These are phyloP conservation scores for Ophiocordyceps camponoti-rufipedis DNA, from an alignment of 2,329 filamentous ascomycete genomes.

Conservation along the genomic window DNA sequence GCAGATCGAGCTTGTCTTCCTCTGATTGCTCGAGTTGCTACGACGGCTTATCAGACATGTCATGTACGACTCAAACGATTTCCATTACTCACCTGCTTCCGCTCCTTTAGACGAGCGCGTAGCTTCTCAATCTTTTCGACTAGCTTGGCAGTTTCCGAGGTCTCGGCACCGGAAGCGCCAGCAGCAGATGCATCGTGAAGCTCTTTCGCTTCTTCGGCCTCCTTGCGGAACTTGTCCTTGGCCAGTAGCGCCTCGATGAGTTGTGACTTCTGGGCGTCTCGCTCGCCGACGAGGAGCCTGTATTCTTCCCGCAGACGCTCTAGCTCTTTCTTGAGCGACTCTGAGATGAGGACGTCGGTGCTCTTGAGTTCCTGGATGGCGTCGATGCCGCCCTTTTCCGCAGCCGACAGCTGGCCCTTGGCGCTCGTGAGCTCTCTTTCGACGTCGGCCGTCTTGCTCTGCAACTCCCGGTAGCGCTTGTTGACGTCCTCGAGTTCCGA, in stretches of 20 bases:
- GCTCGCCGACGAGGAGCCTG: slow-evolving; percentile 28
- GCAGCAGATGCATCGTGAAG: slow-evolving; percentile 17
- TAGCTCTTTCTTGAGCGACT: slow-evolving; percentile 39
- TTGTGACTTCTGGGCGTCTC: slow-evolving; percentile 39
- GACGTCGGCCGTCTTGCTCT: slow-evolving; percentile 29
- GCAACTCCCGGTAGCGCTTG: slow-evolving; percentile 23
- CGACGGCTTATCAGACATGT: slow-evolving; percentile 1
- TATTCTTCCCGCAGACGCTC: slow-evolving; percentile 33
- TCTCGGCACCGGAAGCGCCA: slow-evolving; percentile 16
- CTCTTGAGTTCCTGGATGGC: slow-evolving; percentile 40
- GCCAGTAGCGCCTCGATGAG: slow-evolving; percentile 39
- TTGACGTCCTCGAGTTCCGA: slow-evolving; percentile 29
- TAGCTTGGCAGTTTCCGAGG: slow-evolving; percentile 16
- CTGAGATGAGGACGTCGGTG: slow-evolving; percentile 38
- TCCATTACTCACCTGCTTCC: slow-evolving; percentile 34
- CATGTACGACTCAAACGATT: too few species aligned
- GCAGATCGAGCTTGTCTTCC: slow-evolving; percentile 35
- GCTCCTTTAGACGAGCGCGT: slow-evolving; percentile 31
- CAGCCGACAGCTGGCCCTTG: slow-evolving; percentile 33
- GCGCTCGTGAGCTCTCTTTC: slow-evolving; percentile 35
- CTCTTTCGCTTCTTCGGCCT: slow-evolving; percentile 27
- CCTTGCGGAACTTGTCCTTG: slow-evolving; percentile 40
- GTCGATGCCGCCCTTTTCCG: slow-evolving; percentile 33
- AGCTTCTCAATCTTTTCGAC: slow-evolving; percentile 40
- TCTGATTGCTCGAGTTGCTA: slow-evolving; percentile 42